phyloP scores from a whole-genome alignment of 163 green algal species.

The Chlamydomonas reinhardtii region DNA sequence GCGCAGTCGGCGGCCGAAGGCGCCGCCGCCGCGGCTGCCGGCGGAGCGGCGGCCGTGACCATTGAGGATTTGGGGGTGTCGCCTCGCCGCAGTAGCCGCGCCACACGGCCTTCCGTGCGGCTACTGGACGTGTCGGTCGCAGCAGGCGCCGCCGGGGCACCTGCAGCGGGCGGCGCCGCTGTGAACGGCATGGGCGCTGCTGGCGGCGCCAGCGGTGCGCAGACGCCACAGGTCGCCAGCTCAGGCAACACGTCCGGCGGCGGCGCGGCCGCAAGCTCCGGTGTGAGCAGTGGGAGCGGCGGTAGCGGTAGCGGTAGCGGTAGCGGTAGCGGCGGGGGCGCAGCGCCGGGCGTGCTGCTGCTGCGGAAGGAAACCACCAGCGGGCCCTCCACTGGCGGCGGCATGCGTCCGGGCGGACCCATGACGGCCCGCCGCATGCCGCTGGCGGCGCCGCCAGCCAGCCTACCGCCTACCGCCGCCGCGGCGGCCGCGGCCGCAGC shows the following conservation, averaged over 20 bases:
- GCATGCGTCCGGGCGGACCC: not conserved
- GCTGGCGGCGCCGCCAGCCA: not conserved
- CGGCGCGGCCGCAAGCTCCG: too few species aligned
- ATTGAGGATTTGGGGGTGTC: not conserved
- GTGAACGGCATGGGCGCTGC: too few species aligned
- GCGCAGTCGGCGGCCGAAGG: not conserved
- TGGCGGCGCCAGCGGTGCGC: too few species aligned
- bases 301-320: not conserved
- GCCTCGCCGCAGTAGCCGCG: conserved; percentile 32
- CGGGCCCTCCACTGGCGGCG: not conserved
- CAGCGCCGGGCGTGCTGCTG: conserved; percentile 13
- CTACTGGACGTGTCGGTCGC: not conserved
- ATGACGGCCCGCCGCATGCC: not conserved
- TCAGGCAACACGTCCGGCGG: too few species aligned
- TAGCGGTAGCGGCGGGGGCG: not conserved
- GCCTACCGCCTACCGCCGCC: conserved; percentile 13
- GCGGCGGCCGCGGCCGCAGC: not conserved
- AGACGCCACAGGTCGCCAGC: too few species aligned
- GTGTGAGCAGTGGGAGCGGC: not conserved
- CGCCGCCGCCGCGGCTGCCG: not conserved
- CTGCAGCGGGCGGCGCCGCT: too few species aligned
- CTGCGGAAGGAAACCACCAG: conserved; percentile 22
- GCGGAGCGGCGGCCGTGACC: not conserved
- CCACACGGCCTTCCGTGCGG: conserved; percentile 12
- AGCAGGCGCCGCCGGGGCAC: too few species aligned